These are phyloP conservation scores for Fusarium keratoplasticum DNA, from an alignment of 2,329 filamentous ascomycete genomes.

Conservation along the genomic window DNA sequence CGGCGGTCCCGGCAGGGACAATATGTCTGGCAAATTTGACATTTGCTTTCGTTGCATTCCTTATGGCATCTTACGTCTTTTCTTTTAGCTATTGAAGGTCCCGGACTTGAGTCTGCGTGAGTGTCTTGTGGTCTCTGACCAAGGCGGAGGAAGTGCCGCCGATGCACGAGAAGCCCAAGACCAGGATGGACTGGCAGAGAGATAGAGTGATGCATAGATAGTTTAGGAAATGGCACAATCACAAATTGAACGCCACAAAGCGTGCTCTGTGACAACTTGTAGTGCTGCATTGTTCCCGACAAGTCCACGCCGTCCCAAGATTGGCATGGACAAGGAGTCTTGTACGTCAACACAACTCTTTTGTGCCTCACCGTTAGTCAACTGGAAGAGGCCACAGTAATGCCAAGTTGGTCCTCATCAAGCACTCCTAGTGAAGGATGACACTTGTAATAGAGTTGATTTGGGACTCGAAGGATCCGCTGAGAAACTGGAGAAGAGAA, in stretches of 20 bases:
- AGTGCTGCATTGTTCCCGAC: not conserved
- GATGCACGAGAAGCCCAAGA: slow-evolving; percentile 9
- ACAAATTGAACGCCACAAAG: slow-evolving; percentile 37
- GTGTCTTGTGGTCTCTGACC: slow-evolving; percentile 4
- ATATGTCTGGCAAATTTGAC: slow-evolving; percentile 47
- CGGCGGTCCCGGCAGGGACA: slow-evolving; percentile 42
- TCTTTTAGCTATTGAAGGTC: slow-evolving; percentile 15
- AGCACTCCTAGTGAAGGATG: not conserved
- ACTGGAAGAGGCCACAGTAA: not conserved
- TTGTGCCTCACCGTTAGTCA: not conserved
- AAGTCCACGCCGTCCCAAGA: not conserved
- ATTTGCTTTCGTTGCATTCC: slow-evolving; percentile 48
- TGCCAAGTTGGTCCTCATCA: not conserved
- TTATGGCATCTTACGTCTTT: slow-evolving; percentile 32
- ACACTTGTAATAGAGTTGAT: no score
- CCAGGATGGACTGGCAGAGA: slow-evolving; percentile 17
- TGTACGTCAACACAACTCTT: not conserved
- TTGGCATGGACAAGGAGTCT: not conserved
- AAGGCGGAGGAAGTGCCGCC: slow-evolving; percentile 24
- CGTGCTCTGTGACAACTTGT: not conserved
- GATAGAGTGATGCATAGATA: slow-evolving; percentile 43
- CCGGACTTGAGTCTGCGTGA: not conserved
- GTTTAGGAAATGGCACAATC: slow-evolving; percentile 48
- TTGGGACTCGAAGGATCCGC: no score
- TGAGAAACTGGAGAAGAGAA: no score